phyloP scores from a whole-genome alignment of 306 rosid species.

The Mimosa pudica region DNA sequence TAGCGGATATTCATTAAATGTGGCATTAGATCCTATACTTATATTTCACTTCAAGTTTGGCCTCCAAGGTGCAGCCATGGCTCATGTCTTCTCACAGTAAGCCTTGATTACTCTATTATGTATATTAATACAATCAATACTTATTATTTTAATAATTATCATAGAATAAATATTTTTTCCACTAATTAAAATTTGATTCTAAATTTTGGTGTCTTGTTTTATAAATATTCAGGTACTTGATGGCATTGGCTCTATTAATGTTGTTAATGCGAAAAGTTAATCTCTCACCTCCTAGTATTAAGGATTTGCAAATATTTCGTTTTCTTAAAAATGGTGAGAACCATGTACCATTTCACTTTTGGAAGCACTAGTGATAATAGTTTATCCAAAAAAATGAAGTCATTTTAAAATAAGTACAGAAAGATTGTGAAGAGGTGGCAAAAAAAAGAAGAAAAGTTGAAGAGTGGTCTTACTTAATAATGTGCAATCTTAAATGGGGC shows the following conservation, averaged over 20 bases:
- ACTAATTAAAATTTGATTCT: neutral
- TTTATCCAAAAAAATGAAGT: too few species aligned
- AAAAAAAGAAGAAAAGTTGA: too few species aligned
- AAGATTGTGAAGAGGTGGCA: too few species aligned
- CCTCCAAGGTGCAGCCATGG: slow-evolving; percentile 88
- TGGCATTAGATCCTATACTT: slow-evolving; percentile 75
- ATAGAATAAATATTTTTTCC: neutral
- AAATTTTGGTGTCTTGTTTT: neutral
- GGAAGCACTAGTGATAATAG: too few species aligned
- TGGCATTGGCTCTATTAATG: slow-evolving; percentile 61
- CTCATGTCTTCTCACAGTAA: slow-evolving; percentile 94
- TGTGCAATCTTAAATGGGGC: too few species aligned
- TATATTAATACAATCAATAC: neutral
- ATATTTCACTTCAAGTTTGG: slow-evolving; percentile 75
- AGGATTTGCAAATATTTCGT: slow-evolving; percentile 74
- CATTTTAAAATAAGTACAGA: too few species aligned
- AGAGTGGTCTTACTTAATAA: too few species aligned
- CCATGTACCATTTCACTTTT: too few species aligned
- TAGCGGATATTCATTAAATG: slow-evolving; percentile 66
- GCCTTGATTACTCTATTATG: slow-evolving; percentile 32
- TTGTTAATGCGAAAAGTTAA: slow-evolving; percentile 65
- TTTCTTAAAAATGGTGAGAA: slow-evolving; percentile 81
- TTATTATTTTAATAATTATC: neutral
- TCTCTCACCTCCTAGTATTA: slow-evolving; percentile 74
- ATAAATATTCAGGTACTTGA: slow-evolving; percentile 63